Percentiles rank a stretch among this genome's conserved stretches.
Conservation (phyloP, 2,329 filamentous ascomycete genomes). For the Lachnellula cervina region DNA sequence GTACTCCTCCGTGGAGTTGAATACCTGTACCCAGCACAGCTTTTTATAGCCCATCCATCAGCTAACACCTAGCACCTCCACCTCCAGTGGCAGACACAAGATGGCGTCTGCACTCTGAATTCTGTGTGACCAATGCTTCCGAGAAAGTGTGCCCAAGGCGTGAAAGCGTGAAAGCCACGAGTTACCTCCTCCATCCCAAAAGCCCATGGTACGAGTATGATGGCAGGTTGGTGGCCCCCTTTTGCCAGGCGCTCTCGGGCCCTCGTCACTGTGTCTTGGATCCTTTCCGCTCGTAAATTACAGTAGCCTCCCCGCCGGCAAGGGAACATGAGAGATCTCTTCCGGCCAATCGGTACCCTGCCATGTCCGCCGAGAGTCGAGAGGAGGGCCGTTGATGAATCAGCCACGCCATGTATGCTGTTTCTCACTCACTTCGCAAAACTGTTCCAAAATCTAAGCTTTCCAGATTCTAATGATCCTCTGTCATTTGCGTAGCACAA, state of each 20-base stretch:
- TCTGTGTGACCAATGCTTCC: not conserved
- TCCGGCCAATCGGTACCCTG: conserved; percentile 11
- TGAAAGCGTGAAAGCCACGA: conserved; percentile 16
- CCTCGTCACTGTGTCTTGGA: conserved; percentile 14
- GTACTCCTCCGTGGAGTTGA: not conserved
- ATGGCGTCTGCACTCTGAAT: not conserved
- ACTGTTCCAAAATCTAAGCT: not conserved
- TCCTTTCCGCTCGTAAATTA: conserved; percentile 2
- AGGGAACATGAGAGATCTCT: not conserved
- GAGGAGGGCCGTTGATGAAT: conserved; percentile 13
- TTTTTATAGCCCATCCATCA: not conserved
- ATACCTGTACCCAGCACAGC: not conserved
- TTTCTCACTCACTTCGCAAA: not conserved
- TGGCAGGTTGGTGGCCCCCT: not conserved
- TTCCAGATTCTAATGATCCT: conserved; percentile 1
- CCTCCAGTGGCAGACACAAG: not conserved
- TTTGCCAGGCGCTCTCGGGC: conserved; percentile 4
- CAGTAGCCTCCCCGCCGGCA: conserved; percentile 1
- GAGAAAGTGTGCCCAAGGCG: not conserved
- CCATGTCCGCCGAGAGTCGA: conserved; percentile 6
- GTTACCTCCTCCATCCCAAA: not conserved
- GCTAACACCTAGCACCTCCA: not conserved
- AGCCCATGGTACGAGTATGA: not conserved
- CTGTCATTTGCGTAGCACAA: not conserved
- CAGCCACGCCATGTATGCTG: not conserved